Evolutionary conservation across 1,139 yeast species (phyloP), one percentile per base, ranked within the genome.

Genomic region (Candida sanyaensis): DNA sequence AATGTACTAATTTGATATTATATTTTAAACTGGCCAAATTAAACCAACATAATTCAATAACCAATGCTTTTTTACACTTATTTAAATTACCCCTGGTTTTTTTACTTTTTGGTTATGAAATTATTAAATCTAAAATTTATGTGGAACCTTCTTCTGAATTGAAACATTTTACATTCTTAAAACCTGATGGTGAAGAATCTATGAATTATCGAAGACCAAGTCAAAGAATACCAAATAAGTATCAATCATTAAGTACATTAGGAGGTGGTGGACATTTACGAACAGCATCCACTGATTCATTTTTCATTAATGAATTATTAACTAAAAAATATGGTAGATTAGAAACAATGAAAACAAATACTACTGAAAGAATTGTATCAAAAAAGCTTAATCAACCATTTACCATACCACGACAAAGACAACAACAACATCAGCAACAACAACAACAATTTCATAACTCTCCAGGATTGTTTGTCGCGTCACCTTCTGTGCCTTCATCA

Each of bases 1-100:
- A 71, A 53, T 63, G 77, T 7, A 65, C 69, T 13, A 74, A 75
- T 51, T 56, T 74, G 44, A 64, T 73, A 3, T 62, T 74, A 24
- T 72, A 72, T 50, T 63, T 65, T 50, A 61, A 63, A 37, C 51
- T 59, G 39, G 58, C 68, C 10, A 51, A 52, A 26, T 40, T 64
- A 29, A 50, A 56, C 26, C 49, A 55, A 13, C 38, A 17, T 7
- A 36, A 33, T 9, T 41, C 39, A 9, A 33, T 47, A 27, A 44
- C 52, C 31, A 54, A 54, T 39, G 41, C 34, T 32, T 46, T 62
- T 5, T 60, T 68, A 49, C 62, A 59, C 45, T 29, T 62, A 21
- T 60, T 69, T 56, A 65, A 71, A 52, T 38, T 58, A 64, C 80
- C 80, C 0, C 64, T 73, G 2, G 61, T 73, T 13, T 44, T 69